Evolutionary conservation across 345 rosid species (phyloP).

Genomic region (Eucalyptus pumila): DNA sequence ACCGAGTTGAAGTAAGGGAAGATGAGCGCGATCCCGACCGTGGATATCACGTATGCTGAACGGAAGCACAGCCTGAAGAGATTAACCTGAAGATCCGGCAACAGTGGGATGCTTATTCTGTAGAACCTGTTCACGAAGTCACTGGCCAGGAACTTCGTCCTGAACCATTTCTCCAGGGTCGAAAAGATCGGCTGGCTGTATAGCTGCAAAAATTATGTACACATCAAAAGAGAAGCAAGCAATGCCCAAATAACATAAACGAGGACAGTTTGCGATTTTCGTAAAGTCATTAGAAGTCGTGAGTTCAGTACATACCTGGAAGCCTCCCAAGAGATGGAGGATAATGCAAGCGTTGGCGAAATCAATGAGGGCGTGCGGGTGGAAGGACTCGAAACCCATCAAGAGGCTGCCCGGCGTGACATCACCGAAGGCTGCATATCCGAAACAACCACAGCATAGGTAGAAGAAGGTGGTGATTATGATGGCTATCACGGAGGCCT

Average conservation of each 20-base stretch:
- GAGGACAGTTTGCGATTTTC: background rate
- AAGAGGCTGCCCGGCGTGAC: slow-evolving; percentile 25
- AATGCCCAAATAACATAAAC: background rate
- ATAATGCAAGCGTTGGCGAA: slow-evolving; percentile 31
- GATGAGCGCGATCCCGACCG: slow-evolving; percentile 19
- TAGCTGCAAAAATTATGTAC: slow-evolving; percentile 14
- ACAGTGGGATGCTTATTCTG: slow-evolving; percentile 6
- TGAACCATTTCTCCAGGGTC: slow-evolving; percentile 39
- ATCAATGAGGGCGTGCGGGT: slow-evolving; percentile 36
- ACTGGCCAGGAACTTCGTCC: slow-evolving; percentile 17
- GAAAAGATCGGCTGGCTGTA: slow-evolving; percentile 63
- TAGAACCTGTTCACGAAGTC: slow-evolving; percentile 24
- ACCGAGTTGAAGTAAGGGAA: slow-evolving; percentile 66
- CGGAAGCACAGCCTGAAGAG: slow-evolving; percentile 28
- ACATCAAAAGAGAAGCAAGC: background rate
- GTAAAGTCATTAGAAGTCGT: background rate
- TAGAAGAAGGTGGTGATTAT: slow-evolving; percentile 18
- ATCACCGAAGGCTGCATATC: slow-evolving; percentile 29
- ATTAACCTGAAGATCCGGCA: slow-evolving; percentile 18
- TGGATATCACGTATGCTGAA: slow-evolving; percentile 28
- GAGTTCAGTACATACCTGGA: slow-evolving; percentile 21
- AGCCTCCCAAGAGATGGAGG: slow-evolving; percentile 40
- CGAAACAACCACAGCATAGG: slow-evolving; percentile 23
- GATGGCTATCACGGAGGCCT: slow-evolving; percentile 6
- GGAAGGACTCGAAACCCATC: slow-evolving; percentile 26